These are phyloP conservation scores for Backusella westeae DNA, from an alignment of 192 early-diverging fungal species.

Conservation along the genomic window DNA sequence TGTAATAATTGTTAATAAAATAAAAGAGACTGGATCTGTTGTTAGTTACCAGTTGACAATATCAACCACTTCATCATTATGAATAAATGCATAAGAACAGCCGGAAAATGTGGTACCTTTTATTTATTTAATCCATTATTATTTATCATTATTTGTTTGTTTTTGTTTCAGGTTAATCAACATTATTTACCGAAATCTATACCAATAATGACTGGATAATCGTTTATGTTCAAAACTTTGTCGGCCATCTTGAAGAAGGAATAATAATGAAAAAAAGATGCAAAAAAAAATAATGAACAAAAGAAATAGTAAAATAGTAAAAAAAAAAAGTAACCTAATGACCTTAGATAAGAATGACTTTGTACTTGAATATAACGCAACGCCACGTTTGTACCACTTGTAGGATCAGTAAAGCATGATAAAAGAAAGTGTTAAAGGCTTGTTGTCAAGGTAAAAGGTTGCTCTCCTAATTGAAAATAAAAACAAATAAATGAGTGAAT, in stretches of 20 bases:
- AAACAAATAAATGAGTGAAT: neutral
- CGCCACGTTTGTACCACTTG: neutral
- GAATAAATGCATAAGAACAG: conserved; percentile 47
- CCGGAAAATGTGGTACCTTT: conserved; percentile 50
- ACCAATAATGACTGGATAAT: conserved; percentile 39
- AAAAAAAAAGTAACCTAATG: neutral
- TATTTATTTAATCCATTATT: neutral
- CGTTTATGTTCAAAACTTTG: conserved; percentile 20
- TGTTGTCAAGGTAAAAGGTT: neutral
- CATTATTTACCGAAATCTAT: conserved; percentile 36
- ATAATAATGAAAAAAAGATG: neutral
- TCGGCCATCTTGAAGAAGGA: neutral
- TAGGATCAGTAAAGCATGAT: neutral
- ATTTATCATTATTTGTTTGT: conserved; percentile 4
- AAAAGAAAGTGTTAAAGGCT: neutral
- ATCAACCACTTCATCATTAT: conserved; percentile 52
- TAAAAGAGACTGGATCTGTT: neutral
- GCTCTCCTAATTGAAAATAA: neutral
- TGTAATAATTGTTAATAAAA: neutral
- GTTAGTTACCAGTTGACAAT: conserved; percentile 40
- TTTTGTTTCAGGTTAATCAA: conserved; percentile 5
- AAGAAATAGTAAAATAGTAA: neutral
- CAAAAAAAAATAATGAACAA: neutral
- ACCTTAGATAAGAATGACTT: neutral
- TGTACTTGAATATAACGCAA: neutral